These are phyloP conservation scores for Trichoderma lentiforme DNA, from an alignment of 2,329 filamentous ascomycete genomes.

Conservation along the genomic window DNA sequence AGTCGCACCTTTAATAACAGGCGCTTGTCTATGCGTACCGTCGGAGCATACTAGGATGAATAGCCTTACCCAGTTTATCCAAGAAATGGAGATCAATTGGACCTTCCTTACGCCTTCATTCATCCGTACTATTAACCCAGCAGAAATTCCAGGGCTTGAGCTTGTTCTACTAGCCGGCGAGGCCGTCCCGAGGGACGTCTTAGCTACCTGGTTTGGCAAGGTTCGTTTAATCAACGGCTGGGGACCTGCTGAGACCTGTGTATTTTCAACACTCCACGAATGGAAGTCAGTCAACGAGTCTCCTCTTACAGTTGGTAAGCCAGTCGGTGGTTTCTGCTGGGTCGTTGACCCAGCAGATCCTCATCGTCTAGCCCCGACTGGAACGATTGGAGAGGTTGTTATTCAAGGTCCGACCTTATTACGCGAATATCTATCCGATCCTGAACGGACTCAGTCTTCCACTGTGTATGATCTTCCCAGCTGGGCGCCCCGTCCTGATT, in stretches of 20 bases:
- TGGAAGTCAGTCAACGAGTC: slow-evolving; percentile 14
- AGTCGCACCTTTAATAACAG: slow-evolving; percentile 1
- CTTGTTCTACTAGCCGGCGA: slow-evolving; percentile 20
- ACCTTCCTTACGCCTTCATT: slow-evolving; percentile 16
- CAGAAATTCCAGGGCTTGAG: slow-evolving; percentile 14
- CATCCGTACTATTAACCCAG: slow-evolving; percentile 3
- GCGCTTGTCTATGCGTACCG: slow-evolving; percentile 12
- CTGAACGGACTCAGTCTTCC: slow-evolving; percentile 6
- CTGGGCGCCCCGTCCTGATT: slow-evolving; percentile 27
- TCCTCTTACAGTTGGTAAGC: slow-evolving; percentile 14
- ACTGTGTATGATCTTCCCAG: slow-evolving; percentile 25
- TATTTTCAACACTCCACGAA: slow-evolving; percentile 18
- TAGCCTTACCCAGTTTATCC: slow-evolving; percentile 3
- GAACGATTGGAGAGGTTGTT: slow-evolving; percentile 13
- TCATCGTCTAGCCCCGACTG: neutral
- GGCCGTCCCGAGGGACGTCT: slow-evolving; percentile 11
- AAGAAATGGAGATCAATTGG: slow-evolving; percentile 11
- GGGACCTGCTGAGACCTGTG: slow-evolving; percentile 22
- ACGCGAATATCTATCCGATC: slow-evolving; percentile 10
- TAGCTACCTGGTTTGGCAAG: slow-evolving; percentile 18
- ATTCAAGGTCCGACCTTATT: slow-evolving; percentile 14
- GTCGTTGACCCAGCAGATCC: slow-evolving; percentile 13
- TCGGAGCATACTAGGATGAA: slow-evolving; percentile 15
- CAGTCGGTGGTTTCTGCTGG: slow-evolving; percentile 17
- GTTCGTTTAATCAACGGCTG: slow-evolving; percentile 22